phyloP scores from a whole-genome alignment of 2,329 filamentous ascomycete species.

The Colletotrichum falcatum region DNA sequence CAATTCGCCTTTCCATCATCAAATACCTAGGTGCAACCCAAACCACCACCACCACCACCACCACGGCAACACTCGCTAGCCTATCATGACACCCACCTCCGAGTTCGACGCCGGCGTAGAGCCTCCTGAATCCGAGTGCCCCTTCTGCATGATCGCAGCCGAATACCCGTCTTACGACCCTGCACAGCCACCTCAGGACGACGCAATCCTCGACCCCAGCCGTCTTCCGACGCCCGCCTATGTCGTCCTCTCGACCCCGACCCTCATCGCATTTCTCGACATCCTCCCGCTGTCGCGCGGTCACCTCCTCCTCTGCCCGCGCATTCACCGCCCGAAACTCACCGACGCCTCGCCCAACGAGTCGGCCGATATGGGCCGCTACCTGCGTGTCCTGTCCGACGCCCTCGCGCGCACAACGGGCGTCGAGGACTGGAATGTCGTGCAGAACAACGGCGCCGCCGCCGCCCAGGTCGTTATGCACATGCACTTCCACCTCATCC shows the following conservation, averaged over 20 bases:
- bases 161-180: constrained; percentile 63
- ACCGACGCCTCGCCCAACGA: constrained; percentile 75
- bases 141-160: constrained; percentile 71
- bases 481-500: constrained; percentile 95
- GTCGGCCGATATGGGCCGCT: constrained; percentile 73
- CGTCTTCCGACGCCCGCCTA: constrained; percentile 61
- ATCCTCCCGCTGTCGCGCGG: constrained; percentile 88
- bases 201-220: constrained; percentile 50
- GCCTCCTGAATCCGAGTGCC: constrained; percentile 58
- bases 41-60: not conserved
- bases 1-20: not conserved
- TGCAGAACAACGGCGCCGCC: constrained; percentile 93
- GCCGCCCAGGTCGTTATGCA: constrained; percentile 95
- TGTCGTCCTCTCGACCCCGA: constrained; percentile 81
- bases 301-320: constrained; percentile 85
- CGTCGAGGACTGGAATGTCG: constrained; percentile 90
- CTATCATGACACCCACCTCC: constrained; percentile 30
- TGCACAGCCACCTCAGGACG: constrained; percentile 54
- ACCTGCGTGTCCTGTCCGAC: constrained; percentile 78
- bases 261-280: constrained; percentile 89
- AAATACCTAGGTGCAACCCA: not conserved
- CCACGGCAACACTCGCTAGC: not conserved
- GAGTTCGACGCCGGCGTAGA: constrained; percentile 39
- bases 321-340: constrained; percentile 82
- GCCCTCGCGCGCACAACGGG: constrained; percentile 78